Percentiles rank a stretch among this genome's conserved stretches.
Conservation (phyloP, 164 flowering plant genomes). For the Chimonanthus salicifolius region DNA sequence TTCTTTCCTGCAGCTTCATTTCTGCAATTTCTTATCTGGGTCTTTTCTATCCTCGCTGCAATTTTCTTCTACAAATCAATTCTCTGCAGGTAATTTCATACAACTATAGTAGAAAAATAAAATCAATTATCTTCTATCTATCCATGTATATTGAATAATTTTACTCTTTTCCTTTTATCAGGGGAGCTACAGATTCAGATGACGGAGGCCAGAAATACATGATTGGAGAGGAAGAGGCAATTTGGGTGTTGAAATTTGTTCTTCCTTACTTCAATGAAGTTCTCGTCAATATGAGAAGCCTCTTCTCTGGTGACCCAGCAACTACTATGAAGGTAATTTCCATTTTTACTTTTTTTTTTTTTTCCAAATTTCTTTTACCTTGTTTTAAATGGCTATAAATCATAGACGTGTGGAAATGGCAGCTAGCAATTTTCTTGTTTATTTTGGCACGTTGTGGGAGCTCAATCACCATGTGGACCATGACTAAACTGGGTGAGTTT, state of each 20-base stretch:
- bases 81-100: conserved; percentile 46
- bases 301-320: conserved; percentile 85
- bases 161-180: conserved; percentile 13
- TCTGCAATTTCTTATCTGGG: conserved; percentile 69
- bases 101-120: background rate
- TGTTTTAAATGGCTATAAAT: conserved; percentile 1
- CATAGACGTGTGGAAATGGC: conserved; percentile 22
- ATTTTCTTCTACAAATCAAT: conserved; percentile 58
- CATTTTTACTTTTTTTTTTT: conserved; percentile 3
- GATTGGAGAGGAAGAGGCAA: conserved; percentile 75
- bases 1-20: conserved; percentile 50
- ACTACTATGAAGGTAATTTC: conserved; percentile 76
- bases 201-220: conserved; percentile 26
- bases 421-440: conserved; percentile 76
- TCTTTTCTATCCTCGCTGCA: conserved; percentile 67
- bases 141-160: background rate
- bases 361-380: background rate
- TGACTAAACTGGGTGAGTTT: conserved; percentile 60
- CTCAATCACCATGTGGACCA: conserved; percentile 80
- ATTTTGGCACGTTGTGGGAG: conserved; percentile 75
- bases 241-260: conserved; percentile 57
- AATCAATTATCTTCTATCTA: background rate
- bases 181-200: conserved; percentile 36
- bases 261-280: conserved; percentile 81
- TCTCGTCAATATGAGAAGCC: conserved; percentile 44